phyloP scores from a whole-genome alignment of 1,284 basidiomycete species.

The Puccinia coronata region DNA sequence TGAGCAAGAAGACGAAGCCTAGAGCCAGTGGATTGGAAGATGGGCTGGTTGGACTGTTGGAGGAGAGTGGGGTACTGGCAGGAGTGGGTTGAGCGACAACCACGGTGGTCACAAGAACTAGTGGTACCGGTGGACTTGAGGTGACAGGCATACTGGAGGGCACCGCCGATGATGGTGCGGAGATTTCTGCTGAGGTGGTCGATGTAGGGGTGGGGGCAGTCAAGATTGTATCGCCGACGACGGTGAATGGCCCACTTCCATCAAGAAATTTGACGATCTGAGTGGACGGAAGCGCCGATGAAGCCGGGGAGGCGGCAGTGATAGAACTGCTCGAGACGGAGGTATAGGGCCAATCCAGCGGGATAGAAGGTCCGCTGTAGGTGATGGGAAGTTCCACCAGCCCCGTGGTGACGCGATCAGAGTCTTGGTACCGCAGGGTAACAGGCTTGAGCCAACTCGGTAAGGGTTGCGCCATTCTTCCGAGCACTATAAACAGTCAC shows the following conservation, averaged over 20 bases:
- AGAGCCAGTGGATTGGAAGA: background rate
- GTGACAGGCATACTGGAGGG: background rate
- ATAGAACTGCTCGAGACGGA: background rate
- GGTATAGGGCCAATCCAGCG: slow-evolving; percentile 43
- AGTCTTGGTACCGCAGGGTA: slow-evolving; percentile 37
- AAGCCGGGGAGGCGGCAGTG: slow-evolving; percentile 14
- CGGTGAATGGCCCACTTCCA: slow-evolving; percentile 47
- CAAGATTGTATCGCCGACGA: slow-evolving; percentile 23
- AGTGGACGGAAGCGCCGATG: slow-evolving; percentile 7
- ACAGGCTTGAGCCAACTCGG: slow-evolving; percentile 38
- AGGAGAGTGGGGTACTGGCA: background rate
- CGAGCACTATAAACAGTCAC: background rate
- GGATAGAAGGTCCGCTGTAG: slow-evolving; percentile 45
- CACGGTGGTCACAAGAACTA: slow-evolving; percentile 31
- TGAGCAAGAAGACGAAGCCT: slow-evolving; percentile 29
- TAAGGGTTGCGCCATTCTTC: slow-evolving; percentile 28
- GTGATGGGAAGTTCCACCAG: slow-evolving; percentile 46
- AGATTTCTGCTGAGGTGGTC: slow-evolving; percentile 6
- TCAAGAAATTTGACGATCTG: slow-evolving; percentile 38
- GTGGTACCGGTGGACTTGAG: background rate
- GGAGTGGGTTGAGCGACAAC: slow-evolving; percentile 10
- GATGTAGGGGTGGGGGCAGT: background rate
- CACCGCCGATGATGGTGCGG: background rate
- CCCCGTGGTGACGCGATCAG: slow-evolving; percentile 34
- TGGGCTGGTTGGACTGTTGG: background rate